These are phyloP conservation scores for Stentor roeselii DNA, from an alignment of 73 alveolate species.

Conservation along the genomic window DNA sequence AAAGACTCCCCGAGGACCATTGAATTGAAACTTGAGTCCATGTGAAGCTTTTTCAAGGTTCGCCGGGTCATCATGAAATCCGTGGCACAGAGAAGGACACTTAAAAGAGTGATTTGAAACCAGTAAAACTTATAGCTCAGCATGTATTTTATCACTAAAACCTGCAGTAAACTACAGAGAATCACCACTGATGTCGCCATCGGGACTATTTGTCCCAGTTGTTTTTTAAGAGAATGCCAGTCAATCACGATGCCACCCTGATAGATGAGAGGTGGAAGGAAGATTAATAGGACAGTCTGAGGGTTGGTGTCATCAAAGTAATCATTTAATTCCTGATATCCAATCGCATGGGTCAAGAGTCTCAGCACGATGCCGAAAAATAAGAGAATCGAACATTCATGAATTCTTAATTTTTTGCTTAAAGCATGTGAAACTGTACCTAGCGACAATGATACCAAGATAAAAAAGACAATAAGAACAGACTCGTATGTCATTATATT, in stretches of 20 bases:
- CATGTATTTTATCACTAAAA: conserved; percentile 33
- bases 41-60: conserved; percentile 35
- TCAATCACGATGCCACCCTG: conserved; percentile 21
- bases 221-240: conserved; percentile 23
- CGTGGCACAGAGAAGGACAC: conserved; percentile 45
- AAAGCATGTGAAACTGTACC: not conserved
- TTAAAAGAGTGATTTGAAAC: conserved; percentile 34
- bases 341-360: not conserved
- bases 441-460: not conserved
- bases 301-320: not conserved
- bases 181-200: conserved; percentile 27
- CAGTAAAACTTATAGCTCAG: conserved; percentile 37
- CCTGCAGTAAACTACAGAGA: conserved; percentile 18
- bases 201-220: conserved; percentile 6
- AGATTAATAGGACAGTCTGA: not conserved
- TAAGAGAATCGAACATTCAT: not conserved
- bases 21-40: conserved; percentile 33
- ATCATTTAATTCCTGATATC: not conserved
- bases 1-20: conserved; percentile 44
- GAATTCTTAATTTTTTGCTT: not conserved
- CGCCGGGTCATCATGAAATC: conserved; percentile 43
- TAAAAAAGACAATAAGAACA: not conserved
- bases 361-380: not conserved
- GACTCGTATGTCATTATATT: not conserved
- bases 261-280: conserved; percentile 25